Evolutionary conservation across 371 early-diverging fungal species (phyloP), one percentile per base, ranked within the genome.

Genomic region (Apophysomyces ossiformis): DNA sequence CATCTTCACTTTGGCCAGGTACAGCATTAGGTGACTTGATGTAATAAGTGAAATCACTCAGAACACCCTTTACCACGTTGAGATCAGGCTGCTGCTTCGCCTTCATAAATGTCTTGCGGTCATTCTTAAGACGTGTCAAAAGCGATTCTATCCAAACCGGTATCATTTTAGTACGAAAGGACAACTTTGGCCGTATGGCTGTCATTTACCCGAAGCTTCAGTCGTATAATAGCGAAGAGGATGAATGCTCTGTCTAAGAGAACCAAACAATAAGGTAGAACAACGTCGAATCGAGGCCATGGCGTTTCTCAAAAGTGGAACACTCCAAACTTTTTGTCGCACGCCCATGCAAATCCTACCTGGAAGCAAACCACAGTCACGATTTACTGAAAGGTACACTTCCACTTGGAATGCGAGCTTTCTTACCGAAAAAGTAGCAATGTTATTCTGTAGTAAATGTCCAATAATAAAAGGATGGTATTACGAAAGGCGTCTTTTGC

Each of bases 31-130:
- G 74, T 6, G 88, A 84, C 73, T 93, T 93, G 64, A 85, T 89
- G 37, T 87, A 85, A 63, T 94, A 93, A 0, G 86, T 87, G 39
- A 89, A 77, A 61, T 93, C 93, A 35, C 90, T 89, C 54, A 93
- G 72, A 46, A 89, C 71, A 11, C 86, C 82, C 76, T 90, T 91
- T 54, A 94, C 86, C 1, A 92, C 90, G 32, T 85, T 83, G 32
- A 91, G 74, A 57, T 87, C 80, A 2, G 84, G 74, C 69, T 89
- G 89, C 35, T 91, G 85, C 74, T 85, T 93, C 41, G 77, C 76
- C 58, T 85, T 85, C 94, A 94, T 93, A 12, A 88, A 87, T 12
- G 79, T 75, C 63, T 92, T 93, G 60, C 92, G 83, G 69, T 93
- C 94, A 36, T 78, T 71, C 66, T 87, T 86, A 44, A 90, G 72